Conservation (phyloP, 2,329 filamentous ascomycete genomes). For the Aspergillus sp. region DNA sequence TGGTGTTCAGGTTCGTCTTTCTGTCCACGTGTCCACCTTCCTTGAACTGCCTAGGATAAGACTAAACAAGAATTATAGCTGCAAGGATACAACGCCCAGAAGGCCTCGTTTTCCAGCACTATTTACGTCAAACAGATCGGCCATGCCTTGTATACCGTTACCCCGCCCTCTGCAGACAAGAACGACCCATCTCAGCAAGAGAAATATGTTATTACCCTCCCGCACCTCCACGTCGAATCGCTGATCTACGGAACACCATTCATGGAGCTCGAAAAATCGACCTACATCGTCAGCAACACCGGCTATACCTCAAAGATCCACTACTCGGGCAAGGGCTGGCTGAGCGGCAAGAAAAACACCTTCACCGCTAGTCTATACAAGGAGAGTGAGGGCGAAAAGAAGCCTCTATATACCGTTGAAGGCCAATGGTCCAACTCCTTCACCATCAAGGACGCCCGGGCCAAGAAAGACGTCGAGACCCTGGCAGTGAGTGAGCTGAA, state of each 20-base stretch:
- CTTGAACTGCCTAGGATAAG: not conserved
- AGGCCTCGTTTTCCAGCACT: constrained; percentile 88
- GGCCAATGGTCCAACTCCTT: constrained; percentile 90
- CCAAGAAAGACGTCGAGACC: constrained; percentile 52
- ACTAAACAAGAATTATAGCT: constrained; percentile 36
- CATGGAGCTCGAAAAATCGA: constrained; percentile 82
- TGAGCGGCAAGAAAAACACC: constrained; percentile 93
- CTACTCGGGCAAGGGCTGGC: constrained; percentile 90
- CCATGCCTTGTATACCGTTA: constrained; percentile 76
- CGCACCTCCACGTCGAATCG: constrained; percentile 88
- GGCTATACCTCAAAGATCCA: constrained; percentile 89
- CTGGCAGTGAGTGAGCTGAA: constrained; percentile 60
- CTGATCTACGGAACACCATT: constrained; percentile 74
- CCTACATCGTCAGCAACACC: constrained; percentile 80
- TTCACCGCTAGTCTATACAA: constrained; percentile 75
- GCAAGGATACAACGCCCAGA: constrained; percentile 91
- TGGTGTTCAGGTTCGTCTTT: constrained; percentile 59
- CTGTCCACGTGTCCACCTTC: constrained; percentile 51
- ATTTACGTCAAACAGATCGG: constrained; percentile 95
- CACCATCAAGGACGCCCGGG: constrained; percentile 68
- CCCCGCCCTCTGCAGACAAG: constrained; percentile 53
- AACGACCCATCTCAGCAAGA: constrained; percentile 49
- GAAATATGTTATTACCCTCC: constrained; percentile 87
- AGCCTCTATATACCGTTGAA: constrained; percentile 72
- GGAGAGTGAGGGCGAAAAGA: constrained; percentile 64